Evolutionary conservation across 202 grass and related monocot genomes (phyloP).

Genomic region (Panicum virgatum): DNA sequence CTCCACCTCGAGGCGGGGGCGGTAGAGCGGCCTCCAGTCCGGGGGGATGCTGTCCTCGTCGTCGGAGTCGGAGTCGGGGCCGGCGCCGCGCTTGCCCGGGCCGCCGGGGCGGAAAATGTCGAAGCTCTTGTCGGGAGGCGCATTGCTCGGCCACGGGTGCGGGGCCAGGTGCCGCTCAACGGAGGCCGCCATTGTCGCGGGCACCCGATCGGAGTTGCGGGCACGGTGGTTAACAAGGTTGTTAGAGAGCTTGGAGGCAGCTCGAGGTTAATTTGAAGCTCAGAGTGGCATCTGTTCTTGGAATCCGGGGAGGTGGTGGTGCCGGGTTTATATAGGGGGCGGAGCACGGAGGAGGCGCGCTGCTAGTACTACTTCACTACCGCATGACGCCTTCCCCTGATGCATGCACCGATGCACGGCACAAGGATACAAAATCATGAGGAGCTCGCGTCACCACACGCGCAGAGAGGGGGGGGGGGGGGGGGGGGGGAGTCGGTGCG

Average conservation of each 20-base stretch:
- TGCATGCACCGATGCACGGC: not conserved
- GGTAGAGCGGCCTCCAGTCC: slow-evolving; percentile 53
- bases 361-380: not conserved
- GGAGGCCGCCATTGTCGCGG: slow-evolving; percentile 57
- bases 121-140: slow-evolving; percentile 40
- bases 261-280: not conserved
- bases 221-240: not conserved
- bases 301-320: slow-evolving; percentile 29
- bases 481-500: not conserved
- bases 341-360: slow-evolving; percentile 4
- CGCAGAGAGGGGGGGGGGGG: not conserved
- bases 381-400: slow-evolving; percentile 19
- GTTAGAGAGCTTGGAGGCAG: not conserved
- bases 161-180: slow-evolving; percentile 47
- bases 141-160: slow-evolving; percentile 47
- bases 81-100: not conserved
- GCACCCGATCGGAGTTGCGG: not conserved
- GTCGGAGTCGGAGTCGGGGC: slow-evolving; percentile 28
- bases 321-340: slow-evolving; percentile 35
- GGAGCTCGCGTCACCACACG: slow-evolving; percentile 33
- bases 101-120: slow-evolving; percentile 35
- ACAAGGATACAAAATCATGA: not conserved
- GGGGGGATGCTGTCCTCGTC: slow-evolving; percentile 35
- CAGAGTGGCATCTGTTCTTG: slow-evolving; percentile 43
- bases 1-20: slow-evolving; percentile 55